Conservation (phyloP, 176 grass and related monocot species). For the Dendrocalamus sinicus region DNA sequence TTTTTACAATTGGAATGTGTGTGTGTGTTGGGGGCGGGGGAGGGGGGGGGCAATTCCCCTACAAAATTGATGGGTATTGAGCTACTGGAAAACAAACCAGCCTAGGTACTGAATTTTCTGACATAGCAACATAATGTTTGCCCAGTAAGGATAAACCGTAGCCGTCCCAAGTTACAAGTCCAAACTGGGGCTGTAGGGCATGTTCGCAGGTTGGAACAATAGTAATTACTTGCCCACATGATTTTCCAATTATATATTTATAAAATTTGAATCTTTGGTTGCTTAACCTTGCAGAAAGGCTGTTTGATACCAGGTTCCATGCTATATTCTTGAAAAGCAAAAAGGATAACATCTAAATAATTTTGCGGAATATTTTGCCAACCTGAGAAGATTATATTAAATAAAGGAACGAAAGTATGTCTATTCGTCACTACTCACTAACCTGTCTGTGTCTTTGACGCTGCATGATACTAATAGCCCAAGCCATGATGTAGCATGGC, state of each 20-base stretch:
- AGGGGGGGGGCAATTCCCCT: background rate
- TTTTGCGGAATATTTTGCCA: background rate
- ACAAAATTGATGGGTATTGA: background rate
- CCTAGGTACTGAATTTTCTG: background rate
- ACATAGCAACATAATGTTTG: constrained; percentile 6
- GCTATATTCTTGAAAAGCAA: background rate
- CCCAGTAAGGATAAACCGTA: background rate
- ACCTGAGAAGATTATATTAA: background rate
- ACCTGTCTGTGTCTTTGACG: constrained; percentile 93
- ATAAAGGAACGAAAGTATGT: constrained; percentile 33
- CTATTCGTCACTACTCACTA: constrained; percentile 6
- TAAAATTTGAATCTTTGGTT: constrained; percentile 8
- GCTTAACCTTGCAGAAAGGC: background rate
- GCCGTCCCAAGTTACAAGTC: background rate
- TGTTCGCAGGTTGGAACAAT: background rate
- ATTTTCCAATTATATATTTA: background rate
- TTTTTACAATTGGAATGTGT: background rate
- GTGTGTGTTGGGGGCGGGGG: too few species aligned
- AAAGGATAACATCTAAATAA: constrained; percentile 16
- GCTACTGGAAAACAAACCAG: background rate
- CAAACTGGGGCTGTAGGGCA: constrained; percentile 16
- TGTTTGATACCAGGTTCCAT: background rate
- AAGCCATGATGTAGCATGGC: constrained; percentile 95
- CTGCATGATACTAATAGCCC: constrained; percentile 92
- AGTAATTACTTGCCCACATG: background rate